These are phyloP conservation scores for Arabis alpina DNA, from an alignment of 345 rosid genomes.

Conservation along the genomic window DNA sequence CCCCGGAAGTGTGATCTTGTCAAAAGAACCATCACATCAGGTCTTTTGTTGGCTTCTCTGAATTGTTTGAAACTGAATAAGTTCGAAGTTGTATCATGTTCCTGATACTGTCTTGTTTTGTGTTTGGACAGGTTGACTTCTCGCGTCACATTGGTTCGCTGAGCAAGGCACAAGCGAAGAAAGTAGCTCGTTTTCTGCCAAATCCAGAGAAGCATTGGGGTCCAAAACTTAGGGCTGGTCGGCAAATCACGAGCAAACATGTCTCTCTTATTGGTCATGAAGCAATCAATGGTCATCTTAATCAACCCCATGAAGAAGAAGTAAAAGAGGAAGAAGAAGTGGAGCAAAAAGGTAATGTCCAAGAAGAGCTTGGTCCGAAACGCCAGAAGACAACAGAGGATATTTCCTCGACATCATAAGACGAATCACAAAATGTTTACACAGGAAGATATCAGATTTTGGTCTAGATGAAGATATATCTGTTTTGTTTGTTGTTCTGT, in stretches of 20 bases:
- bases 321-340: slow-evolving; percentile 24
- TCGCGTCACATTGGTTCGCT: slow-evolving; percentile 85
- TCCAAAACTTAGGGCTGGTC: slow-evolving; percentile 92
- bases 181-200: slow-evolving; percentile 87
- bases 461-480: slow-evolving; percentile 10
- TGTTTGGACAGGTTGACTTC: slow-evolving; percentile 70
- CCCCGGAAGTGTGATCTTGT: slow-evolving; percentile 84
- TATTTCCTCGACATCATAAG: slow-evolving; percentile 26
- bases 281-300: slow-evolving; percentile 74
- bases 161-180: slow-evolving; percentile 94
- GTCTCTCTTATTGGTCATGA: slow-evolving; percentile 82
- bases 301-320: slow-evolving; percentile 43
- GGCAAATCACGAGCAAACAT: slow-evolving; percentile 88
- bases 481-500: background rate
- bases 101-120: background rate
- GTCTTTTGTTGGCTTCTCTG: slow-evolving; percentile 41
- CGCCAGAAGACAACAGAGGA: slow-evolving; percentile 59
- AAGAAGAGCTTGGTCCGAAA: slow-evolving; percentile 55
- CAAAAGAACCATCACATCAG: slow-evolving; percentile 78
- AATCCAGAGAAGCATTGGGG: slow-evolving; percentile 99
- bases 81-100: slow-evolving; percentile 8
- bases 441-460: slow-evolving; percentile 23
- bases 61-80: slow-evolving; percentile 1
- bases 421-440: background rate
- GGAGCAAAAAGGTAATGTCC: slow-evolving; percentile 21